Conservation (phyloP, 2,329 filamentous ascomycete genomes). For the Byssochlamys sp. region DNA sequence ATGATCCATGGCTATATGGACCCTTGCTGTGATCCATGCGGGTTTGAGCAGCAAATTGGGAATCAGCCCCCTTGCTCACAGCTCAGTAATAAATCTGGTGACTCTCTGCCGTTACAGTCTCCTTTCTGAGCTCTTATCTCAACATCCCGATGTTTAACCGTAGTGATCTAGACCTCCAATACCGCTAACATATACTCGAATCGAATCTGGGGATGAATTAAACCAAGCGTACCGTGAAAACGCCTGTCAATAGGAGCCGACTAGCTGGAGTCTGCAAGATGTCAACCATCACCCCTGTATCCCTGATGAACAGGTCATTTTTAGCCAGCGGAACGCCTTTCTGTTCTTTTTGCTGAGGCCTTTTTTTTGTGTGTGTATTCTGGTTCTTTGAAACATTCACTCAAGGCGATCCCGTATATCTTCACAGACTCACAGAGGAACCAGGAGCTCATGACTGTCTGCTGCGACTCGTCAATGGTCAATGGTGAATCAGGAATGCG, state of each 20-base stretch:
- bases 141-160: background rate
- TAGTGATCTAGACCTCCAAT: background rate
- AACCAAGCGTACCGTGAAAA: background rate
- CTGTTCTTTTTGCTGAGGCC: background rate
- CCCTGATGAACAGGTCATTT: background rate
- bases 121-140: background rate
- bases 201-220: background rate
- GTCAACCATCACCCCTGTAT: background rate
- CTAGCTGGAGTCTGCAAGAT: background rate
- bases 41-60: background rate
- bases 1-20: background rate
- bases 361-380: background rate
- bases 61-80: background rate
- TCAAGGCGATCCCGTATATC: background rate
- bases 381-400: background rate
- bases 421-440: background rate
- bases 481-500: background rate
- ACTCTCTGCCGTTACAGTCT: background rate
- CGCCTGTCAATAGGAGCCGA: background rate
- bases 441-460: background rate
- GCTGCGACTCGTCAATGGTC: background rate
- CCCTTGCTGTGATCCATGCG: too few species aligned
- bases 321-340: background rate
- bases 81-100: background rate
- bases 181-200: background rate